Conservation (phyloP, 345 rosid species). For the Kandelia obovata region DNA sequence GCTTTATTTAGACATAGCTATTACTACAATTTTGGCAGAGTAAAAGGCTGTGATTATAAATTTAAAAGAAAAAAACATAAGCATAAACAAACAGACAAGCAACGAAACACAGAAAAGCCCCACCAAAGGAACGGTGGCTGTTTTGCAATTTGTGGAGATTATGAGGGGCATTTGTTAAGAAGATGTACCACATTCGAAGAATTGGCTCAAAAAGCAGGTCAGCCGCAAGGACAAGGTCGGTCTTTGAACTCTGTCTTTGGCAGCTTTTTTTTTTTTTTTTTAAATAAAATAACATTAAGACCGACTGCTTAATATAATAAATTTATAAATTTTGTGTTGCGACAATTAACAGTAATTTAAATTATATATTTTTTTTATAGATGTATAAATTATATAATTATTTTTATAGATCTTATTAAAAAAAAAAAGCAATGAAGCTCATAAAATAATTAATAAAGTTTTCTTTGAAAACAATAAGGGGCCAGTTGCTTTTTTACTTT, state of each 20-base stretch:
- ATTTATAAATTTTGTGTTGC: too few species aligned
- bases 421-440: neutral
- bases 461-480: neutral
- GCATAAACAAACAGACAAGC: neutral
- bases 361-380: too few species aligned
- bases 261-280: slow-evolving; percentile 20
- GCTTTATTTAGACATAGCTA: too few species aligned
- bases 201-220: slow-evolving; percentile 43
- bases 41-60: too few species aligned
- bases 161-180: slow-evolving; percentile 5
- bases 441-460: too few species aligned
- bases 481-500: slow-evolving; percentile 4
- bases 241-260: slow-evolving; percentile 20
- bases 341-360: too few species aligned
- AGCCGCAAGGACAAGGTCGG: slow-evolving; percentile 36
- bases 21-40: too few species aligned
- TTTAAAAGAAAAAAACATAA: neutral
- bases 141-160: slow-evolving; percentile 8
- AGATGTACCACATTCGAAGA: neutral
- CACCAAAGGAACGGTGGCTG: slow-evolving; percentile 17
- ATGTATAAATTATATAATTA: too few species aligned
- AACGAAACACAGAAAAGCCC: too few species aligned
- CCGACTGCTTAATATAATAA: too few species aligned
- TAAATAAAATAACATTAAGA: too few species aligned
- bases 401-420: too few species aligned